Conservation (phyloP, 2,329 filamentous ascomycete species). For the Colletotrichum aenigma region DNA sequence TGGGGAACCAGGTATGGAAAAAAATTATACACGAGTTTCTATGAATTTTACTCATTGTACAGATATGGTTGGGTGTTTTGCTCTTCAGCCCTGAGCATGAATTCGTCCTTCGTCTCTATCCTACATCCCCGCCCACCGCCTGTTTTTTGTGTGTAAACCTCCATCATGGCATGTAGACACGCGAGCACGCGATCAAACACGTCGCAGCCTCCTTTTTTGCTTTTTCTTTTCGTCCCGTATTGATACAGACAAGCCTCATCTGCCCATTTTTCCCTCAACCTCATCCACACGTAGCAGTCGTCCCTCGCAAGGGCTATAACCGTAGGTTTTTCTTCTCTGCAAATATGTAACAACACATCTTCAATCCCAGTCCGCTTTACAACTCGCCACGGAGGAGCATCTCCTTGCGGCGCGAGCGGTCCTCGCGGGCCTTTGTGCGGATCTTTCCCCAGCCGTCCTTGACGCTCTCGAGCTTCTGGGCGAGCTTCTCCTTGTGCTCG, state of each 20-base stretch:
- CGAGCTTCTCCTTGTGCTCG: slow-evolving; percentile 52
- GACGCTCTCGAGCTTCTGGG: slow-evolving; percentile 49
- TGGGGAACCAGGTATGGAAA: neutral
- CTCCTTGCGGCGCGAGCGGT: slow-evolving; percentile 56
- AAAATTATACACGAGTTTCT: neutral
- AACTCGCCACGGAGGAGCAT: slow-evolving; percentile 58
- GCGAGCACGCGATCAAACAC: neutral
- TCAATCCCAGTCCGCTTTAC: slow-evolving; percentile 30
- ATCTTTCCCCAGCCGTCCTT: slow-evolving; percentile 63
- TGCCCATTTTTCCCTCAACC: neutral
- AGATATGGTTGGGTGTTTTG: neutral
- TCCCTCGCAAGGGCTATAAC: neutral
- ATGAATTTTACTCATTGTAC: slow-evolving; percentile 4
- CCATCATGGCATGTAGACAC: slow-evolving; percentile 5
- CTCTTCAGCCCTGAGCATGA: neutral
- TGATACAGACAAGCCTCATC: neutral
- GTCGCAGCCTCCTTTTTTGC: neutral
- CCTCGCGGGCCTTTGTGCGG: slow-evolving; percentile 57
- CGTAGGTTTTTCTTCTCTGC: neutral
- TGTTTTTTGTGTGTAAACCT: neutral
- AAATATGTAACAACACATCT: neutral
- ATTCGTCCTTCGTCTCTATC: slow-evolving; percentile 1
- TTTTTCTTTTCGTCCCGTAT: neutral
- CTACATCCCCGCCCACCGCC: neutral
- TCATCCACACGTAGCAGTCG: neutral